Conservation (phyloP, 306 rosid genomes). For the Medicago ruthenica region DNA sequence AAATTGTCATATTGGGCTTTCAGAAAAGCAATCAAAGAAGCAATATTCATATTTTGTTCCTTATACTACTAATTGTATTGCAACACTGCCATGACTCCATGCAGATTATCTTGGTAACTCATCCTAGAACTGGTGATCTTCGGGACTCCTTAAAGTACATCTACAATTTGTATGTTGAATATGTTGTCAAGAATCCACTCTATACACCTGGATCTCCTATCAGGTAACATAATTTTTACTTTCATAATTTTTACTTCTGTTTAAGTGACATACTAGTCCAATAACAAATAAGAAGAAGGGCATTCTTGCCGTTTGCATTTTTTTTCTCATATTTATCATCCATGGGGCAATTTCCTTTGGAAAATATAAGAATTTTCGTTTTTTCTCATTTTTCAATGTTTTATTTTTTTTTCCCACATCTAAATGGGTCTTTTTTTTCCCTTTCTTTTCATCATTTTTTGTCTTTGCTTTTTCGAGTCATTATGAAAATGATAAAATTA, state of each 20-base stretch:
- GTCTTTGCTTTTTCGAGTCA: no score
- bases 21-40: neutral
- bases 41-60: neutral
- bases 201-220: slow-evolving; percentile 82
- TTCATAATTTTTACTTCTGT: neutral
- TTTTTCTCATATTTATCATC: neutral
- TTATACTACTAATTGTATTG: neutral
- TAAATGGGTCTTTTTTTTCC: no score
- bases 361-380: neutral
- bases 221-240: slow-evolving; percentile 53
- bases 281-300: neutral
- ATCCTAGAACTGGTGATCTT: slow-evolving; percentile 90
- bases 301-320: neutral
- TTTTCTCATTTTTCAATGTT: neutral
- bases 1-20: slow-evolving; percentile 34
- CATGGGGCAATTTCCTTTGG: neutral
- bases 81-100: slow-evolving; percentile 27
- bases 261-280: neutral
- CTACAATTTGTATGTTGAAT: slow-evolving; percentile 93
- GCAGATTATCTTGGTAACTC: slow-evolving; percentile 92
- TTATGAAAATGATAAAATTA: no score
- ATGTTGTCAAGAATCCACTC: slow-evolving; percentile 91
- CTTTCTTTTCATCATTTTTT: no score
- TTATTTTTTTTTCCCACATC: no score
- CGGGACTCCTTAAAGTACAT: slow-evolving; percentile 86